These are phyloP conservation scores for Microglena sp. DNA, from an alignment of 139 green algal genomes.

Conservation along the genomic window DNA sequence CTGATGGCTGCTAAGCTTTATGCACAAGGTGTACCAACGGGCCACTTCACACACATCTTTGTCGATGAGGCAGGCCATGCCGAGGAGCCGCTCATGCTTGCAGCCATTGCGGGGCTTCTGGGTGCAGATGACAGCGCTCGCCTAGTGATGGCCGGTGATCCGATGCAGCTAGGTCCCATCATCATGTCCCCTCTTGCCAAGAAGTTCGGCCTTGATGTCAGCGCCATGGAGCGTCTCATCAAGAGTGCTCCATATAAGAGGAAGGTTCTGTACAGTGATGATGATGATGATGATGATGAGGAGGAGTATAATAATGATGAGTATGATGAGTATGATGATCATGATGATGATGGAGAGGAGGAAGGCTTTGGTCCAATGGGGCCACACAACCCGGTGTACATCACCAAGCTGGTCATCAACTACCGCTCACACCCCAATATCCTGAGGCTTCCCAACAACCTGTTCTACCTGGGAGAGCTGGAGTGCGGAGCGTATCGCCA, in stretches of 20 bases:
- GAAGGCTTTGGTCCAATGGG: too few relatives aligned
- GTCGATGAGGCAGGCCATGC: conserved; percentile 51
- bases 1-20: conserved; percentile 20
- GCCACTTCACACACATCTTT: conserved; percentile 39
- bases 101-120: conserved; percentile 26
- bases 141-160: conserved; percentile 23
- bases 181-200: conserved; percentile 20
- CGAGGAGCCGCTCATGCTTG: conserved; percentile 32
- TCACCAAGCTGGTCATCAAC: conserved; percentile 56
- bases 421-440: conserved; percentile 68
- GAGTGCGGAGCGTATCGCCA: too few relatives aligned
- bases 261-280: too few relatives aligned
- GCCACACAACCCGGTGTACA: conserved; percentile 10
- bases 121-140: too few relatives aligned
- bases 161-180: conserved; percentile 38
- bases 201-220: conserved; percentile 12
- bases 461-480: conserved; percentile 65
- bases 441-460: conserved; percentile 48
- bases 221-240: conserved; percentile 7
- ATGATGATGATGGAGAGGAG: too few relatives aligned
- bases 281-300: too few relatives aligned
- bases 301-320: too few relatives aligned
- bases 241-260: too few relatives aligned
- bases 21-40: conserved; percentile 18
- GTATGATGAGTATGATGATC: too few relatives aligned